Evolutionary conservation across 768 basidiomycete species (phyloP), one percentile per base, ranked within the genome.

Genomic region (Hericium rajendrae): DNA sequence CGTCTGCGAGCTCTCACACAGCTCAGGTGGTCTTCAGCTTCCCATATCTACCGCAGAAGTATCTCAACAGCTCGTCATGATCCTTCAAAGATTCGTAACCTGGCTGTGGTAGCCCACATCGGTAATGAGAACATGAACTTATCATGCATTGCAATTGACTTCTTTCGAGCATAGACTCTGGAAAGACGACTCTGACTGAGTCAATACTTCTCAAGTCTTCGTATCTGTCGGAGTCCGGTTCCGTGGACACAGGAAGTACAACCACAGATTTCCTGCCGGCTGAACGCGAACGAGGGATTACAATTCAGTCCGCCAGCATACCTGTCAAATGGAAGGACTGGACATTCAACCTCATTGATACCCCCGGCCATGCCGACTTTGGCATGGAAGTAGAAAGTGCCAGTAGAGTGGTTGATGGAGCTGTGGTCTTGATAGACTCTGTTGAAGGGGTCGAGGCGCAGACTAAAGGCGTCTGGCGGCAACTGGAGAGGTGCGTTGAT

Each of bases 361-460:
- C 91, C 3, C 91, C 91, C 15, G 91, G 91, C 38, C 91, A 94
- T 71, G 92, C 90, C 4, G 91, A 94, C 68, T 94, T 94, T 71
- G 91, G 91, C n/a, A 93, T 94, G 91, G 91, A 94, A 66, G 92
- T 94, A 26, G 92, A 94, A 71, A 89, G 91, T 65, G 92, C 92
- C 8, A 93, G 91, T 65, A 83, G 91, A 28, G 86, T 94, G 15
- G 82, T 93, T 4, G 91, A 94, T 61, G 92, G 91, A 56, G 91
- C 91, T 15, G 84, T 94, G 28, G 88, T 94, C 32, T 71, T 94
- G 37, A 81, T 94, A 48, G 91, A 94, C 70, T 88, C 91, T 0
- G 91, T 94, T 0, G 91, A 94, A 71, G 91, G 91, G 6, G 91
- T 94, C 5, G 91, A 94, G 69, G 83, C 89, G 11, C 91, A 94